Evolutionary conservation across 2,329 filamentous ascomycete genomes (phyloP).

Genomic region (Alternaria atra): DNA sequence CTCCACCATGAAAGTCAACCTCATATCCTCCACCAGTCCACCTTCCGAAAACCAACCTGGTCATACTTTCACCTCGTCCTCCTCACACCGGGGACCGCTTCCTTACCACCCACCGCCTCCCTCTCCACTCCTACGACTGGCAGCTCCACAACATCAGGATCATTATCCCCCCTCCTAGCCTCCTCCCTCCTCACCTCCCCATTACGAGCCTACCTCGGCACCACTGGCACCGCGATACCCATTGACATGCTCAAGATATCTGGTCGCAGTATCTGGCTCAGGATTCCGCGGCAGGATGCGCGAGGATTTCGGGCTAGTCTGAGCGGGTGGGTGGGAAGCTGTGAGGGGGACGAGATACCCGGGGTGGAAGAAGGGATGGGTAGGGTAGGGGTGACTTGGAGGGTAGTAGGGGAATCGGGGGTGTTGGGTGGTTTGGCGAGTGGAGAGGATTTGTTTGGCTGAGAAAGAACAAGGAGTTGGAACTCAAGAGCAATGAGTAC

Average conservation of each 20-base stretch:
- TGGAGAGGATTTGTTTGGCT: slow-evolving; percentile 4
- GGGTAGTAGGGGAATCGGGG: slow-evolving; percentile 31
- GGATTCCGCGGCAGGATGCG: slow-evolving; percentile 40
- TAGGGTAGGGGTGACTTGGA: slow-evolving; percentile 38
- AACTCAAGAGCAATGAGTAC: no score
- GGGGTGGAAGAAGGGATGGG: slow-evolving; percentile 19
- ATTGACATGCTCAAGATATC: slow-evolving; percentile 71
- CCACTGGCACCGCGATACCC: slow-evolving; percentile 71
- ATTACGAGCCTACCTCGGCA: slow-evolving; percentile 73
- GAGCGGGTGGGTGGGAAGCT: slow-evolving; percentile 38
- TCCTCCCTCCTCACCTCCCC: slow-evolving; percentile 71
- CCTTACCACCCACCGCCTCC: slow-evolving; percentile 3
- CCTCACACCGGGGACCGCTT: slow-evolving; percentile 22
- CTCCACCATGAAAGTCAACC: slow-evolving; percentile 5
- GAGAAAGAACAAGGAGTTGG: not conserved
- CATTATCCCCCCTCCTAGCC: slow-evolving; percentile 66
- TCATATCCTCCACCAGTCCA: slow-evolving; percentile 46
- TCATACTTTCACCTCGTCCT: slow-evolving; percentile 56
- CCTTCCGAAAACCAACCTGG: slow-evolving; percentile 52
- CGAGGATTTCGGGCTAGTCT: slow-evolving; percentile 33
- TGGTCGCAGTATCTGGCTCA: slow-evolving; percentile 32
- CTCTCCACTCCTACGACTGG: slow-evolving; percentile 53
- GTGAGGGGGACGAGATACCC: slow-evolving; percentile 29
- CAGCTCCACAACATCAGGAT: not conserved
- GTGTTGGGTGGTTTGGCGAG: slow-evolving; percentile 7